Evolutionary conservation across 139 green algal species (phyloP), one percentile per base, ranked within the genome.

Genomic region (Picochlorum sp.): DNA sequence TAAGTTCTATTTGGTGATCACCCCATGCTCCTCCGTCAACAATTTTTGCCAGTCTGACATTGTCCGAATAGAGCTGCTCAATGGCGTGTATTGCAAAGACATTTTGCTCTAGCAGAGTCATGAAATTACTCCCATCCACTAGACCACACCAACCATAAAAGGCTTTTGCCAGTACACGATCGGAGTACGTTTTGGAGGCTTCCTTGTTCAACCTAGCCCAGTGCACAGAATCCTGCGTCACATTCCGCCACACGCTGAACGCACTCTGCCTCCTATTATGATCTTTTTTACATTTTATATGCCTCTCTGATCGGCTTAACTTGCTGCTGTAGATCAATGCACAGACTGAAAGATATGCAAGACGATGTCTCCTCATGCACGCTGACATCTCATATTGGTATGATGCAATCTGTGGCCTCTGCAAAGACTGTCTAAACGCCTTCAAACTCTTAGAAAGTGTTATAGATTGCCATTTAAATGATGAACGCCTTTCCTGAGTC

Each of bases 21-120:
- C 84, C 85, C 90, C 90, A 96, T 69, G 95, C 90, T 10, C 90
- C 90, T 54, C 75, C 86, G 81, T 97, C 90, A 41, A 97, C 92
- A 41, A 76, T 63, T 3, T 63, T 46, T 32, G 58, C 58, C 14
- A 95, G 68, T 2, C 87, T 80, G 65, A 84, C 85, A 54, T 93
- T 94, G 68, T 96, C 85, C 30, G 66, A 69, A 6, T 71, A 45
- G 61, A 91, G 74, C 49, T 74, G 56, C 30, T 64, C 65, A 13
- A 30, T 32, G 14, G 16, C 26, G 9, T 28, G 23, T 9, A 30
- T 8, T 18, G 54, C 20, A 24, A 59, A 24, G 1, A 26, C 21
- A 10, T 45, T 20, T 9, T n/a, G 49, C 4, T 64, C 56, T 0
- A 41, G 13, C 56, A 21, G 16, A 56, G 16, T 28, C 44, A 56